Base-by-base conservation (phyloP, 2,329 filamentous ascomycete genomes). In the Fusarium xylarioides region DNA sequence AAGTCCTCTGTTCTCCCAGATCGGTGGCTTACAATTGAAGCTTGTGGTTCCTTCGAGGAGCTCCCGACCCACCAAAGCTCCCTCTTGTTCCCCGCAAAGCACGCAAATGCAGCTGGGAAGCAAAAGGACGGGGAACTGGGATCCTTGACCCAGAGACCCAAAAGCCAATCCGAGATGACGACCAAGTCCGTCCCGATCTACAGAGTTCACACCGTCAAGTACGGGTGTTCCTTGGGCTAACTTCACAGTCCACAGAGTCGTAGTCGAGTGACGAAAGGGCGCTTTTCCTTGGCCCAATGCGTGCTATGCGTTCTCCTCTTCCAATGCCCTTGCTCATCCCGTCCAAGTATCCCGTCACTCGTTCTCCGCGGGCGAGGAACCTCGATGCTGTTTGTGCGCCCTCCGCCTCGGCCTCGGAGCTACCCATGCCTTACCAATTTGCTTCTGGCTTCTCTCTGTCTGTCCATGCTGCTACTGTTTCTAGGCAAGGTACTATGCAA, bases 191-290 rank as follows among this genome's bases (percentile, higher is more conserved):
- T 78, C 77, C 70, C 74, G 74, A 78, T 78, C 71, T 47, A 49
- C 66, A 71, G 58, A 78, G 68, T 76, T 78, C 76, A 78, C 77
- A 78, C 77, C 73, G 77, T 78, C 73, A 66, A 46, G 44, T 62
- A 56, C 74, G 69, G 67, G 66, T 54, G 46, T 54, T 64, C 52
- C 64, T 60, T 66, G 53, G 65, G 53, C 72, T 64, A 60, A 49
- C 28, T 55, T 74, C 76, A 77, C 76, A 76, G 70, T 74, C 73
- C 68, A 63, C 65, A 44, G 40, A 67, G 46, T 71, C 38, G 28
- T 42, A 58, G 67, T 49, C 66, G 64, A 77, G 66, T 68, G 62
- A 75, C 68, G 69, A 68, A 63, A 71, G 50, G 61, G 68, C 61
- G 71, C 54, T 66, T 54, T 54, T 67, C 64, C 69, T 76, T 76